Percentiles rank a stretch among this genome's conserved stretches.
Conservation (phyloP, 768 basidiomycete genomes). For the Lactarius trivialis region DNA sequence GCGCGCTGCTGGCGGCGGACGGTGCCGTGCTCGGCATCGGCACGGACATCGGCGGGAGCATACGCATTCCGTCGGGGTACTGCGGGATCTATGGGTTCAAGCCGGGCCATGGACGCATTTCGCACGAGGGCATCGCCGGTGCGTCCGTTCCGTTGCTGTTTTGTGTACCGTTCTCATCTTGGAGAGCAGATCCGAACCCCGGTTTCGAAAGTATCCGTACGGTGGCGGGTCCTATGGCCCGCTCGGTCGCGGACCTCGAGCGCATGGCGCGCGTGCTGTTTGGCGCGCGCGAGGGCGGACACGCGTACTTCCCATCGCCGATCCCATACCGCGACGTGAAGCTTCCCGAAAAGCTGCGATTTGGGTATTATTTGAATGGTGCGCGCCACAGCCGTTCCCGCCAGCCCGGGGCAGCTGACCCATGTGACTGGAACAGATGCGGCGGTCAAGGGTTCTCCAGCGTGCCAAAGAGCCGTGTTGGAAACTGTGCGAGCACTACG, state of each 20-base stretch:
- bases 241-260: slow-evolving; percentile 65
- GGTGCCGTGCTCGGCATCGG: slow-evolving; percentile 79
- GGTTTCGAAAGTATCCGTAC: slow-evolving; percentile 65
- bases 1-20: slow-evolving; percentile 68
- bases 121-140: slow-evolving; percentile 43
- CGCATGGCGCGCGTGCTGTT: slow-evolving; percentile 47
- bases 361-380: slow-evolving; percentile 71
- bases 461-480: slow-evolving; percentile 32
- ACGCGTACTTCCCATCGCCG: slow-evolving; percentile 34
- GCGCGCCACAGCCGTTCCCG: not conserved
- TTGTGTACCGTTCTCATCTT: not conserved
- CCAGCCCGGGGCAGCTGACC: not conserved
- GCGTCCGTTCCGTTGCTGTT: slow-evolving; percentile 17
- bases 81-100: slow-evolving; percentile 79
- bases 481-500: slow-evolving; percentile 34
- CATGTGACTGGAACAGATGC: not conserved
- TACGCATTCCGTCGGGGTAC: slow-evolving; percentile 55
- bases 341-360: slow-evolving; percentile 51
- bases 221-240: slow-evolving; percentile 59
- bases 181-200: slow-evolving; percentile 41
- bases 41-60: slow-evolving; percentile 43
- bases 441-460: slow-evolving; percentile 17
- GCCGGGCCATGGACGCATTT: slow-evolving; percentile 53
- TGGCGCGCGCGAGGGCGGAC: slow-evolving; percentile 31
- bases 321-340: slow-evolving; percentile 54